These are phyloP conservation scores for Durio zibethinus DNA, from an alignment of 345 rosid genomes.

Conservation along the genomic window DNA sequence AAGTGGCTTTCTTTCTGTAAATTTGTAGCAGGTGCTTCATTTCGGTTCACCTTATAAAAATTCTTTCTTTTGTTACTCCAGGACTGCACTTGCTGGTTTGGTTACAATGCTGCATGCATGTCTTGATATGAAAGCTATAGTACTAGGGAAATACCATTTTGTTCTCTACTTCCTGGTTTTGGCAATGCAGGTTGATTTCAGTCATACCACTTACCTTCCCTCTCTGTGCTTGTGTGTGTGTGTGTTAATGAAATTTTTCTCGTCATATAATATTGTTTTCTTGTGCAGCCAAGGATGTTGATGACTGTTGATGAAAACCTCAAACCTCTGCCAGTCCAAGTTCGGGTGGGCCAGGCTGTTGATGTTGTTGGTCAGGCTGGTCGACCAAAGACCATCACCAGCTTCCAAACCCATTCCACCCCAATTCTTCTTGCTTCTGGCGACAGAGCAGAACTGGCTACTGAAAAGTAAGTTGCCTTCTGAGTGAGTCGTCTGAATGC, in stretches of 20 bases:
- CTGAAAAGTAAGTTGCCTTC: constrained; percentile 64
- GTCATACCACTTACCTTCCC: not conserved
- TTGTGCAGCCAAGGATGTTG: constrained; percentile 86
- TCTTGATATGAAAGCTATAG: constrained; percentile 80
- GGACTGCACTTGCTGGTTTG: constrained; percentile 91
- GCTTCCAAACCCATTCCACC: constrained; percentile 95
- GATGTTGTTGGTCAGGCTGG: constrained; percentile 99
- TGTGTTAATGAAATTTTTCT: not conserved
- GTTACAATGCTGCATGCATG: constrained; percentile 76
- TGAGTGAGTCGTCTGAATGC: not conserved
- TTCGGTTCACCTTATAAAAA: not conserved
- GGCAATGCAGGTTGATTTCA: constrained; percentile 86
- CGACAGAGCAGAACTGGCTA: constrained; percentile 91
- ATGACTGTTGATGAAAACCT: constrained; percentile 81
- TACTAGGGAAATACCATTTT: constrained; percentile 84
- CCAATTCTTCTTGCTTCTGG: constrained; percentile 95
- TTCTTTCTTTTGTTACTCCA: constrained; percentile 16
- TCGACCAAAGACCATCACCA: constrained; percentile 90
- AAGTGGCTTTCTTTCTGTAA: not conserved
- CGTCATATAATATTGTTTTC: not conserved
- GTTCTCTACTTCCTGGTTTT: constrained; percentile 84
- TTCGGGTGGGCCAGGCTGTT: constrained; percentile 92
- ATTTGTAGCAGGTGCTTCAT: not conserved
- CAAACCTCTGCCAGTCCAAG: constrained; percentile 79
- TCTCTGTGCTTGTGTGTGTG: not conserved